Base-by-base conservation (phyloP, 2,329 filamentous ascomycete genomes). In the Pseudopyricularia javanii region DNA sequence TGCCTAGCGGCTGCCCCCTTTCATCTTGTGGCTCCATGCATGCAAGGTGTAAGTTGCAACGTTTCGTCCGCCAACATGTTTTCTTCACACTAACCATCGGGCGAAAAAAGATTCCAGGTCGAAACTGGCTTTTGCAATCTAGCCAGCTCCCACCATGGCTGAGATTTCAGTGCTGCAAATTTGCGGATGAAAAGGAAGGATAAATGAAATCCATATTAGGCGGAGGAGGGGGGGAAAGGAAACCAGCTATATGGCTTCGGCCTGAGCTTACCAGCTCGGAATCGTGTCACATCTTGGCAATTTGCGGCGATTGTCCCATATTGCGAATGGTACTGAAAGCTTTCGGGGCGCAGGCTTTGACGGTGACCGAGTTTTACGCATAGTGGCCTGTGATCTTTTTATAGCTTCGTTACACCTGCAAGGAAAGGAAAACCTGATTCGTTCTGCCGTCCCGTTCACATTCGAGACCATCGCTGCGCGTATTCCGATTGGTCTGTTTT, bases 201-300 rank as follows among this genome's bases (percentile, higher is more conserved):
- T 70, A 71, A 66, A 72, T 72, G 67, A 70, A 70, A 65, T 56
- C 60, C 59, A 71, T 66, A 71, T 71, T 72, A 66, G 54, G 56
- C 57, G 56, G 63, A n/a, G n/a, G n/a, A n/a, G n/a, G n/a, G n/a
- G n/a, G n/a, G n/a, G n/a, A n/a, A 57, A 60, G 59, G 56, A 59
- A 40, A 30, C 35, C 37, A 51, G 35, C 35, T 51, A 17, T 51
- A 51, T 51, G 50, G 22, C 58, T 59, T 40, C 32, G 50, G n/a
- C 28, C 50, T 47, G 12, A 7, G 15, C 37, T 43, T 43, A 43
- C 17, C 24, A 43, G 17, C 37, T 20, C n/a, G 37, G 37, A 43
- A 43, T 43, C 24, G 37, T n/a, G 24, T 1, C 37, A 43, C 17
- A 11, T 6, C 37, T 43, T 43, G 37, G 37, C 37, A 43, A 43